These are phyloP conservation scores for Trifolium repens DNA, from an alignment of 306 rosid species.

Conservation along the genomic window DNA sequence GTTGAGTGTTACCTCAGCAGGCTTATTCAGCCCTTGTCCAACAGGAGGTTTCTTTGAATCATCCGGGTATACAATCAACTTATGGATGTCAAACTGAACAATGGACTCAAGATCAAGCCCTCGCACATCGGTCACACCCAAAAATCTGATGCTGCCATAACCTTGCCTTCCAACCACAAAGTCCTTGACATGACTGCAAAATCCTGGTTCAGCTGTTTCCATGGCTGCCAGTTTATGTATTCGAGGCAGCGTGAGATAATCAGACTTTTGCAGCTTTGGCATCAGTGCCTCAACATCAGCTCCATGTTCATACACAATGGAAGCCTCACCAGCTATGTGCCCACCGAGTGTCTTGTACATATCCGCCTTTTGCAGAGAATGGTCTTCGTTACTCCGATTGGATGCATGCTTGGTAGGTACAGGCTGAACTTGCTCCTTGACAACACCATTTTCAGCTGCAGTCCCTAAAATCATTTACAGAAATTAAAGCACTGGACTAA, in stretches of 20 bases:
- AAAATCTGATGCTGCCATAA: slow-evolving; percentile 86
- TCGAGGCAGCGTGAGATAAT: slow-evolving; percentile 87
- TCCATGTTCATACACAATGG: slow-evolving; percentile 95
- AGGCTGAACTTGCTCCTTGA: slow-evolving; percentile 56
- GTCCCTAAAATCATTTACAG: slow-evolving; percentile 45
- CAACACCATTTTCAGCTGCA: slow-evolving; percentile 58
- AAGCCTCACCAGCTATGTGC: slow-evolving; percentile 98
- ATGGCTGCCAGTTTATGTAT: slow-evolving; percentile 93
- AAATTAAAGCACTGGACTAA: slow-evolving; percentile 22
- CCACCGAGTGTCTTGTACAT: slow-evolving; percentile 81
- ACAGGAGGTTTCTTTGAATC: slow-evolving; percentile 93
- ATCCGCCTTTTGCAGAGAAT: slow-evolving; percentile 61
- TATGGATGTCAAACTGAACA: slow-evolving; percentile 85
- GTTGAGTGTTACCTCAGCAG: slow-evolving; percentile 94
- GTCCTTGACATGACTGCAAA: slow-evolving; percentile 81
- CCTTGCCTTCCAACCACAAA: slow-evolving; percentile 94
- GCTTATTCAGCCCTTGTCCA: slow-evolving; percentile 97
- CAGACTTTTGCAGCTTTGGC: slow-evolving; percentile 93
- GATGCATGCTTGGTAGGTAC: slow-evolving; percentile 52
- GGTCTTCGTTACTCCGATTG: slow-evolving; percentile 71
- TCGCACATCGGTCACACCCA: slow-evolving; percentile 89
- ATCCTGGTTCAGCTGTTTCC: slow-evolving; percentile 96
- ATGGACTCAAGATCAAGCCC: slow-evolving; percentile 89
- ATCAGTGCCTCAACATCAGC: slow-evolving; percentile 93
- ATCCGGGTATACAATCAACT: slow-evolving; percentile 91